phyloP scores from a whole-genome alignment of 345 rosid species.

The Zanthoxylum bungeanum region DNA sequence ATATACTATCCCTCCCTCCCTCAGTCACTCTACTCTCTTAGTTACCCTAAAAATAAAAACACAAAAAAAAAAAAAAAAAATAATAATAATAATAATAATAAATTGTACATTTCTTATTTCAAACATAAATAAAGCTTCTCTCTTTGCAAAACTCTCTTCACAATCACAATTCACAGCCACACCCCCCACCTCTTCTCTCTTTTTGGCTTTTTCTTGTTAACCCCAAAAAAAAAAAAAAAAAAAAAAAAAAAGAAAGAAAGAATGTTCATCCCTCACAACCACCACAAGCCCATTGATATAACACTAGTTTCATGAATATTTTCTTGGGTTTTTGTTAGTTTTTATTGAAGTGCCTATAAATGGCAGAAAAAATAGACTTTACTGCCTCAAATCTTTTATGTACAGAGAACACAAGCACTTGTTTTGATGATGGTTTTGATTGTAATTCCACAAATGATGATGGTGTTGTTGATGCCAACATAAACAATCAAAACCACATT shows the following conservation, averaged over 20 bases:
- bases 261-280: conserved; percentile 22
- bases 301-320: conserved; percentile 30
- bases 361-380: conserved; percentile 51
- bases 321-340: conserved; percentile 13
- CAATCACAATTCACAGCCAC: conserved; percentile 8
- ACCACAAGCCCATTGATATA: conserved; percentile 22
- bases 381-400: conserved; percentile 44
- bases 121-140: conserved; percentile 33
- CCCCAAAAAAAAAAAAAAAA: too few relatives aligned
- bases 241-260: too few relatives aligned
- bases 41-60: conserved; percentile 35
- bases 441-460: conserved; percentile 2
- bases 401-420: conserved; percentile 39
- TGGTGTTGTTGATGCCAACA: conserved; percentile 23
- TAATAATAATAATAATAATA: too few relatives aligned
- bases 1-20: background rate
- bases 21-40: background rate
- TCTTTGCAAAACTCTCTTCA: conserved; percentile 16
- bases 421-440: conserved; percentile 36
- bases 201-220: conserved; percentile 25
- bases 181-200: conserved; percentile 2
- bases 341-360: conserved; percentile 21
- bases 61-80: too few relatives aligned
- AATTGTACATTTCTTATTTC: conserved; percentile 27
- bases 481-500: conserved; percentile 17